phyloP scores from a whole-genome alignment of 1,139 yeast genomes.

The Hanseniaspora sp. region DNA sequence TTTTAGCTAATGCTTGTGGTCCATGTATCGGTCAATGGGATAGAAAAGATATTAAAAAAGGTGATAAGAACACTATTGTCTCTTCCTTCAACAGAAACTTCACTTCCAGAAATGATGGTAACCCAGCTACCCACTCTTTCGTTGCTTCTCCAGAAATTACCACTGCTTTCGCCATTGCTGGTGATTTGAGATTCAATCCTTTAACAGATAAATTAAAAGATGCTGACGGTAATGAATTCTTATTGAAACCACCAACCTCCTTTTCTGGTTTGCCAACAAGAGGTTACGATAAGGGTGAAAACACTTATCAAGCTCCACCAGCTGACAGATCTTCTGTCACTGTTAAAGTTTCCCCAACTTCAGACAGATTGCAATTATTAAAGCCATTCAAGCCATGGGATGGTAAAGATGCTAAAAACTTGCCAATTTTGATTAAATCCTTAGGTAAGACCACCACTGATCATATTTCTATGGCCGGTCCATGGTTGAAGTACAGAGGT shows the following conservation, averaged over 20 bases:
- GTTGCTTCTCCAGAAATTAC: slow-evolving; percentile 98
- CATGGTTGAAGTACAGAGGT: slow-evolving; percentile 99
- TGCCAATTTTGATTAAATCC: slow-evolving; percentile 94
- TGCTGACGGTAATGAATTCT: slow-evolving; percentile 90
- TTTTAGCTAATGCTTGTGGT: slow-evolving; percentile 98
- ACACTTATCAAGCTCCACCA: slow-evolving; percentile 98
- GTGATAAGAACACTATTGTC: slow-evolving; percentile 96
- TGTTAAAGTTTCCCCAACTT: slow-evolving; percentile 73
- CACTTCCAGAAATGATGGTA: slow-evolving; percentile 97
- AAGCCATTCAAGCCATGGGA: slow-evolving; percentile 92
- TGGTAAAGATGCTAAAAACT: slow-evolving; percentile 79
- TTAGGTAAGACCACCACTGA: slow-evolving; percentile 98
- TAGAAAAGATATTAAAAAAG: slow-evolving; percentile 92
- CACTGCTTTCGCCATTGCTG: slow-evolving; percentile 91
- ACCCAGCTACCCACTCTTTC: slow-evolving; percentile 95
- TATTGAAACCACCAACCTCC: slow-evolving; percentile 81
- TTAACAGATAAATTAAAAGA: slow-evolving; percentile 88
- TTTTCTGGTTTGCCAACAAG: slow-evolving; percentile 73
- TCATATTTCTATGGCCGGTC: slow-evolving; percentile 99
- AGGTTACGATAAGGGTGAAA: slow-evolving; percentile 90
- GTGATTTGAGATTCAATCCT: slow-evolving; percentile 98
- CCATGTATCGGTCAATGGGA: slow-evolving; percentile 99
- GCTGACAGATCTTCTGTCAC: slow-evolving; percentile 63
- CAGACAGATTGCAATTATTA: slow-evolving; percentile 80
- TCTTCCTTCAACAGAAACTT: slow-evolving; percentile 98